Percentiles rank a stretch among this genome's conserved stretches.
phyloP scores from a whole-genome alignment of 1,284 basidiomycete species.

The Violaceomyces palustris region DNA sequence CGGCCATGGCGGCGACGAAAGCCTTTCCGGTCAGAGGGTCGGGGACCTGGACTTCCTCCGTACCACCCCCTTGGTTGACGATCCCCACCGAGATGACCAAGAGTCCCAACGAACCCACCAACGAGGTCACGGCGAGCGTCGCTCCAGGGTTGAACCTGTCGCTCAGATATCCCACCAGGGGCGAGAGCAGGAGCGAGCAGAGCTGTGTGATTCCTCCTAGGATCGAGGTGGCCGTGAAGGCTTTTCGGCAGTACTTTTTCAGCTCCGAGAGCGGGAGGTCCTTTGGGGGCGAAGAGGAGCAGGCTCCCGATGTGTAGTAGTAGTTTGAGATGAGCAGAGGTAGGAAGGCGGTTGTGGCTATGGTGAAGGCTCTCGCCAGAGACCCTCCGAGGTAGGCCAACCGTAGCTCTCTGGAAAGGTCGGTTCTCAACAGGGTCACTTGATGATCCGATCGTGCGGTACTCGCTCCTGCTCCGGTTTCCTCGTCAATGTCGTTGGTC shows the following conservation, averaged over 20 bases:
- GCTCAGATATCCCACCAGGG: constrained; percentile 24
- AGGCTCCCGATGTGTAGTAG: constrained; percentile 32
- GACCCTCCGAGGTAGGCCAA: constrained; percentile 37
- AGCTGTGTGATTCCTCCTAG: constrained; percentile 31
- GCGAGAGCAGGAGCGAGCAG: constrained; percentile 24
- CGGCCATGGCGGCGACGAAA: constrained; percentile 18
- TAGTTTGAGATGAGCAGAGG: constrained; percentile 34
- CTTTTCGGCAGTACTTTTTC: constrained; percentile 29
- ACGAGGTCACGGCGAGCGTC: constrained; percentile 17
- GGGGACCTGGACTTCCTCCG: constrained; percentile 12
- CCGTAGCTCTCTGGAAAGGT: constrained; percentile 12
- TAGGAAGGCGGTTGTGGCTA: constrained; percentile 40
- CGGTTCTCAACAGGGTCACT: constrained; percentile 1
- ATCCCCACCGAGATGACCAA: constrained; percentile 18
- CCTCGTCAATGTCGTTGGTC: no score
- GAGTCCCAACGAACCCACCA: constrained; percentile 18
- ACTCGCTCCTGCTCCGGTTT: neutral
- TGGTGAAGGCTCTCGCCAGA: constrained; percentile 31
- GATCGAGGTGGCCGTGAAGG: constrained; percentile 30
- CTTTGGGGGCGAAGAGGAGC: constrained; percentile 18
- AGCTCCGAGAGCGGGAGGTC: constrained; percentile 27
- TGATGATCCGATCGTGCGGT: neutral
- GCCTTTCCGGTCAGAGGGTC: constrained; percentile 17
- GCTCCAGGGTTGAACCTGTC: constrained; percentile 17
- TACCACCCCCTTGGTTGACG: constrained; percentile 10